Evolutionary conservation across 257 asterid genomes (phyloP).

Genomic region (Ocimum tenuiflorum): DNA sequence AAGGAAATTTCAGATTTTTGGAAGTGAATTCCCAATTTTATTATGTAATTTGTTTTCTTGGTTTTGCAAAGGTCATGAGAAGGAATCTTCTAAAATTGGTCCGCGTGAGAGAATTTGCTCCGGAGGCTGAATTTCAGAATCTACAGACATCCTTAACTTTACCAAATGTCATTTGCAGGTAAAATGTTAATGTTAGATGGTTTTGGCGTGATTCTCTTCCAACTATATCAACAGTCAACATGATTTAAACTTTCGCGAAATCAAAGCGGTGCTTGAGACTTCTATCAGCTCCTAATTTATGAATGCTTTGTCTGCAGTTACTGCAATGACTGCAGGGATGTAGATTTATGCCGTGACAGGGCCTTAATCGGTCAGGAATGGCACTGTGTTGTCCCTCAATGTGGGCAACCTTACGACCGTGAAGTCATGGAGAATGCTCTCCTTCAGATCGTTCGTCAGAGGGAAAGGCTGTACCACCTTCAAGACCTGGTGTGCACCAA

Average conservation of each 20-base stretch:
- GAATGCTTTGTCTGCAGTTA: constrained; percentile 40
- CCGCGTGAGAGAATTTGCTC: constrained; percentile 85
- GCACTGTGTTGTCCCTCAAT: constrained; percentile 69
- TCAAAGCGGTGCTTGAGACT: not conserved
- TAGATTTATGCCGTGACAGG: constrained; percentile 68
- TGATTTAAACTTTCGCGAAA: not conserved
- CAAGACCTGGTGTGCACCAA: constrained; percentile 89
- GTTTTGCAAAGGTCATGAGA: constrained; percentile 73
- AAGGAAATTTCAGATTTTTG: not conserved
- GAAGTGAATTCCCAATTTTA: not conserved
- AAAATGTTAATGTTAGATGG: not conserved
- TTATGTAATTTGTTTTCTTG: not conserved
- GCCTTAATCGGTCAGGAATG: constrained; percentile 59
- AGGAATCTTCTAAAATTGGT: constrained; percentile 78
- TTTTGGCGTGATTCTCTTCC: not conserved
- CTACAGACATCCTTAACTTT: constrained; percentile 42
- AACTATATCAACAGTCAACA: not conserved
- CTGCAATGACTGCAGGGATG: constrained; percentile 92
- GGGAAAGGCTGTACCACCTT: constrained; percentile 80
- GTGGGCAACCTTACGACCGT: constrained; percentile 84
- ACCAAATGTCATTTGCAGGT: constrained; percentile 97
- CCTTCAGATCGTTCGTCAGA: constrained; percentile 73
- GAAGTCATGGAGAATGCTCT: constrained; percentile 79
- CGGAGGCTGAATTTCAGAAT: constrained; percentile 74
- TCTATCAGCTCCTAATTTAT: not conserved